A percentile compares a stretch with the other conserved stretches of the same genome.
These are phyloP conservation scores for Entonaema liquescens DNA, from an alignment of 495 filamentous ascomycete genomes.

Conservation along the genomic window DNA sequence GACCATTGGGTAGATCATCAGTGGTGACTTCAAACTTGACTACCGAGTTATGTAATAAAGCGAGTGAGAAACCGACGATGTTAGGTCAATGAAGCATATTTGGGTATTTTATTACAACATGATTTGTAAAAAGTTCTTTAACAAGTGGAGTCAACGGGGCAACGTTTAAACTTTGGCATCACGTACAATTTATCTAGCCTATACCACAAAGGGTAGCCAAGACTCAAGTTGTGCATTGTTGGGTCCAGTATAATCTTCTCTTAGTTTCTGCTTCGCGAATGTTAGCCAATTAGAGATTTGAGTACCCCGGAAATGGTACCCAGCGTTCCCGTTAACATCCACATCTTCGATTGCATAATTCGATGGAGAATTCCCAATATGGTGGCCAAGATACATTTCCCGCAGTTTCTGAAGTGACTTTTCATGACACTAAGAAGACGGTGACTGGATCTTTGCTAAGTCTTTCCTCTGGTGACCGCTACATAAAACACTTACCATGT, in stretches of 20 bases:
- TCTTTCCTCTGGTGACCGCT: neutral
- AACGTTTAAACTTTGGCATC: conserved; percentile 6
- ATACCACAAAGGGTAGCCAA: conserved; percentile 46
- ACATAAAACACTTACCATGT: conserved; percentile 10
- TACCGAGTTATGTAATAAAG: neutral
- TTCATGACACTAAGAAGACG: conserved; percentile 13
- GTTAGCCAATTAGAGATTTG: conserved; percentile 1
- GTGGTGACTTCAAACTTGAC: neutral
- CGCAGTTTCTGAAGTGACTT: conserved; percentile 29
- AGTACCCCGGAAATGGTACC: neutral
- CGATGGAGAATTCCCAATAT: conserved; percentile 18
- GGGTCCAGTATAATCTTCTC: conserved; percentile 11
- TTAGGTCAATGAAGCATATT: conserved; percentile 2
- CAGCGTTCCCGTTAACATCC: neutral
- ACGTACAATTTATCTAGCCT: conserved; percentile 33
- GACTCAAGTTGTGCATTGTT: conserved; percentile 46
- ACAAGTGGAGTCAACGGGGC: conserved; percentile 8
- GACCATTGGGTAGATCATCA: neutral
- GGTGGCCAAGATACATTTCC: conserved; percentile 32
- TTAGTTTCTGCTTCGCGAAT: conserved; percentile 1
- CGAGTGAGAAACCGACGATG: conserved; percentile 12
- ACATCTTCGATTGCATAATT: conserved; percentile 28
- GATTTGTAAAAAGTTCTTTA: conserved; percentile 26
- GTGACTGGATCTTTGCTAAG: neutral
- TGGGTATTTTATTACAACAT: conserved; percentile 11